Conservation (phyloP, 192 early-diverging fungal species). For the Allomyces arbusculus region DNA sequence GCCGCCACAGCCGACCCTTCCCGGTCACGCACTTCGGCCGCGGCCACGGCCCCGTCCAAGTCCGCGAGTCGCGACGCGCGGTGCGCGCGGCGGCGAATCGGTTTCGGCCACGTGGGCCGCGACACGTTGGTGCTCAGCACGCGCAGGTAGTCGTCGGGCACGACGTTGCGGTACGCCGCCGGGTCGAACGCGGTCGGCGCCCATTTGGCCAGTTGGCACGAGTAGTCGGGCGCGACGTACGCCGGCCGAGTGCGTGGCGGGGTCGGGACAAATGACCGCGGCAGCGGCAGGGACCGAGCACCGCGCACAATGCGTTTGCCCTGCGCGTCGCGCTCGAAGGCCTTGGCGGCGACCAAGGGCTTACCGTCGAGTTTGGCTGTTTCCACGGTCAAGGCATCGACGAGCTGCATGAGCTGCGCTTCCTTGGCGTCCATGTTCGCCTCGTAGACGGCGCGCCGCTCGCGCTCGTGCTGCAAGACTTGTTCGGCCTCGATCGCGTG, state of each 20-base stretch:
- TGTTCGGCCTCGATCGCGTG: background rate
- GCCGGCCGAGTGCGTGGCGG: background rate
- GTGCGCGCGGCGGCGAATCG: background rate
- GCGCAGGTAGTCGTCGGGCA: background rate
- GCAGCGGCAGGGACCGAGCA: background rate
- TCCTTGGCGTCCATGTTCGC: background rate
- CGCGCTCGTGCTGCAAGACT: background rate
- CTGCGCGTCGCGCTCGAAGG: background rate
- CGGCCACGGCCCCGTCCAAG: background rate
- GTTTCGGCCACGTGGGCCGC: background rate
- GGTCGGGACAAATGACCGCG: background rate
- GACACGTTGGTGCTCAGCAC: background rate
- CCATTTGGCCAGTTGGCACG: background rate
- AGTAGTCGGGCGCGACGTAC: background rate
- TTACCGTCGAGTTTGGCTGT: background rate
- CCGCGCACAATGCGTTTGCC: background rate
- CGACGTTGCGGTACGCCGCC: background rate
- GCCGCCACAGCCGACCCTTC: background rate
- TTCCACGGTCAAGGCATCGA: background rate
- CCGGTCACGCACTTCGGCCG: background rate
- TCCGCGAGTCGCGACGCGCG: background rate
- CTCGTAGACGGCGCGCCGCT: background rate
- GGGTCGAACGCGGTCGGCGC: background rate
- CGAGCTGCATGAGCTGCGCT: too few species aligned
- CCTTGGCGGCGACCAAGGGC: background rate